These are phyloP conservation scores for Pseudocercospora fijiensis DNA, from an alignment of 2,329 filamentous ascomycete species.

Conservation along the genomic window DNA sequence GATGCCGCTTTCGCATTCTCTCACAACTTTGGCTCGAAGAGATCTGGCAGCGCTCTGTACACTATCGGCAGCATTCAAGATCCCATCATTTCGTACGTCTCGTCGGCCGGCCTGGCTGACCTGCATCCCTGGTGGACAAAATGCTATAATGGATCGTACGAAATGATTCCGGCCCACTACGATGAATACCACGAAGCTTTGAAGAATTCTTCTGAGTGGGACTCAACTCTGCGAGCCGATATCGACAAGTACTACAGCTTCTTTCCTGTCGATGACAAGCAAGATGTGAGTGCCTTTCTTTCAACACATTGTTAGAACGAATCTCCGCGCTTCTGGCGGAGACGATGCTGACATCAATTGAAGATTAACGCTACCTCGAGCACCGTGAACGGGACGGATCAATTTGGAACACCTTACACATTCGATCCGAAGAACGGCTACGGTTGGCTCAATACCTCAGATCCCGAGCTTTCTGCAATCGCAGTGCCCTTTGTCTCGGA, in stretches of 20 bases:
- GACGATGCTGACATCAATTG: background rate
- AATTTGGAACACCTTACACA: conserved; percentile 10
- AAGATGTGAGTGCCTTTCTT: background rate
- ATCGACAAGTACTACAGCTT: conserved; percentile 11
- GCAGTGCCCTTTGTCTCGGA: conserved; percentile 13
- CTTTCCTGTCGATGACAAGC: background rate
- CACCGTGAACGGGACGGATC: conserved; percentile 10
- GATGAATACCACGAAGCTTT: conserved; percentile 7
- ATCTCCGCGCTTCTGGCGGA: background rate
- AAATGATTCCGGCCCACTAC: conserved; percentile 12
- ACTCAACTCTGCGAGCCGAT: conserved; percentile 9
- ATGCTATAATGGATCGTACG: conserved; percentile 1
- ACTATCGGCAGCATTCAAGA: conserved; percentile 15
- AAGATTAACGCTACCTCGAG: background rate
- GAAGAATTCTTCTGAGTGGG: conserved; percentile 9
- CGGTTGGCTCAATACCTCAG: conserved; percentile 6
- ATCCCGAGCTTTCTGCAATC: conserved; percentile 5
- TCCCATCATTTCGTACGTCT: conserved; percentile 8
- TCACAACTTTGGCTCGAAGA: conserved; percentile 4
- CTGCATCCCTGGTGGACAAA: conserved; percentile 16
- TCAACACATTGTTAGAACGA: background rate
- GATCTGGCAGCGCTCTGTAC: conserved; percentile 7
- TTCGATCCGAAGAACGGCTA: conserved; percentile 6
- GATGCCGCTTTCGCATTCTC: conserved; percentile 15
- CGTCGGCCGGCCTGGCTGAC: background rate